Conservation (phyloP, 805 yeast species). For the Kuraishia ogatae region DNA sequence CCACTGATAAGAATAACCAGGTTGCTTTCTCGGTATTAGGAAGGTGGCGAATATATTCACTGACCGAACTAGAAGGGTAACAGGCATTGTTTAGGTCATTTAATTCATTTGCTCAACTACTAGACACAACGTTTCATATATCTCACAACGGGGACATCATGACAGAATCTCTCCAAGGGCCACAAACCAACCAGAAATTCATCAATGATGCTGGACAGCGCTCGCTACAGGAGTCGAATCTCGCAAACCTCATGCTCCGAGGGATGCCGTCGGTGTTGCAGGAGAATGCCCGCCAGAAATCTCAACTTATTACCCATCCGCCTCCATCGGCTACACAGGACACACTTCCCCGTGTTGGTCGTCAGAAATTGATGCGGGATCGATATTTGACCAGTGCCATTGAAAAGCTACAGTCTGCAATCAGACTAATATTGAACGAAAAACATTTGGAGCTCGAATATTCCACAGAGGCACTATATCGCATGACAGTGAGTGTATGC, state of each 20-base stretch:
- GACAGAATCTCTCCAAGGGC: not conserved
- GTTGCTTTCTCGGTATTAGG: too few relatives aligned
- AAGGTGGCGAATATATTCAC: too few relatives aligned
- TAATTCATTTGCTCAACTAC: too few relatives aligned
- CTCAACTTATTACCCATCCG: not conserved
- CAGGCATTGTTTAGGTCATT: too few relatives aligned
- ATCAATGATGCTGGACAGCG: not conserved
- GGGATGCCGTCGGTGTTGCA: not conserved
- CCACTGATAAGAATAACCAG: too few relatives aligned
- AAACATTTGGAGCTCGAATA: not conserved
- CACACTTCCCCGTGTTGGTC: not conserved
- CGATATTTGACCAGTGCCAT: not conserved
- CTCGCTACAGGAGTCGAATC: not conserved
- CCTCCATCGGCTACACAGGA: not conserved
- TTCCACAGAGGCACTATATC: not conserved
- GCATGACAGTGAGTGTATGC: not conserved
- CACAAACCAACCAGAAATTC: not conserved
- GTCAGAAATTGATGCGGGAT: not conserved
- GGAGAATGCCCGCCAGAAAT: not conserved
- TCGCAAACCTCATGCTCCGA: not conserved
- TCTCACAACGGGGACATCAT: too few relatives aligned
- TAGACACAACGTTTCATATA: too few relatives aligned
- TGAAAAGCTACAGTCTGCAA: not conserved
- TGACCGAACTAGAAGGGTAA: too few relatives aligned
- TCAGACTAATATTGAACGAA: not conserved